These are phyloP conservation scores for Irpex sp. DNA, from an alignment of 1,284 basidiomycete genomes.

Conservation along the genomic window DNA sequence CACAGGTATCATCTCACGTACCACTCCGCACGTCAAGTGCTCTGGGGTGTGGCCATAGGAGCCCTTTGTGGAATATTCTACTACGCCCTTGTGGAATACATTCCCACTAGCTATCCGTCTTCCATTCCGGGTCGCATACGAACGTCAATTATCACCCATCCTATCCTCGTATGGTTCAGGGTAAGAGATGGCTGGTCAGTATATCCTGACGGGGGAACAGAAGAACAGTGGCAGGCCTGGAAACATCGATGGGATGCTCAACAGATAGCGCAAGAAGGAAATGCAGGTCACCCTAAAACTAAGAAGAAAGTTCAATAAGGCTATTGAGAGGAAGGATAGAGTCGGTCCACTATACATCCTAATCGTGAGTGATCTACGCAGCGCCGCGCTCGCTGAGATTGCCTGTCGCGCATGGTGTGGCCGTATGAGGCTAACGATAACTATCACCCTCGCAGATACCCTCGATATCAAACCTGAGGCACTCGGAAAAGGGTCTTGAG, in stretches of 20 bases:
- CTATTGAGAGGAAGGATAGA: not conserved
- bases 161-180: conserved; percentile 61
- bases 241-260: conserved; percentile 13
- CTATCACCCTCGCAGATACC: too few species aligned
- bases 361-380: too few species aligned
- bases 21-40: conserved; percentile 67
- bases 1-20: conserved; percentile 69
- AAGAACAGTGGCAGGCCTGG: conserved; percentile 67
- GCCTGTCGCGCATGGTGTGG: not conserved
- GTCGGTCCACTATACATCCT: too few species aligned
- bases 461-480: not conserved
- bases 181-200: conserved; percentile 80
- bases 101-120: conserved; percentile 49
- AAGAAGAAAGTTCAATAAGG: not conserved
- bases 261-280: not conserved
- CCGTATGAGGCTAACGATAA: too few species aligned
- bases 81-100: conserved; percentile 60
- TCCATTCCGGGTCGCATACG: conserved; percentile 52
- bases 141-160: conserved; percentile 49
- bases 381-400: not conserved
- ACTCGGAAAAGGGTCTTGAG: not conserved
- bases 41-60: conserved; percentile 73
- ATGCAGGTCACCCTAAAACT: not conserved
- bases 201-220: conserved; percentile 69
- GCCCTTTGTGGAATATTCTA: conserved; percentile 50